Evolutionary conservation across 768 basidiomycete genomes (phyloP).

Genomic region (Kwoniella sp.): DNA sequence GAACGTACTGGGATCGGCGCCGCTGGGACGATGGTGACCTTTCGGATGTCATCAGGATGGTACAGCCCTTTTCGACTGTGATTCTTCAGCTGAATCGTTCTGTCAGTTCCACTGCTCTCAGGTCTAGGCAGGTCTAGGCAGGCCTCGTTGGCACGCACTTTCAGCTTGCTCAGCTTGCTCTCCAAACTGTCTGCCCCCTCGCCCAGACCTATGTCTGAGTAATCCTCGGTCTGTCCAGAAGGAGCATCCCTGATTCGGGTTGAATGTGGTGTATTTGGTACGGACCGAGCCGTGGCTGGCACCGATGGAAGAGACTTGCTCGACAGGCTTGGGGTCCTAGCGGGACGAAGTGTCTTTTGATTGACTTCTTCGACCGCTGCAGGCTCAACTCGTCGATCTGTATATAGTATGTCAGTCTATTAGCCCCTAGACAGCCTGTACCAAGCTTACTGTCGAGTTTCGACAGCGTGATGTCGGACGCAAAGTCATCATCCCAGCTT

Average conservation of each 20-base stretch:
- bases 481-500: constrained; percentile 99
- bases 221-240: constrained; percentile 64
- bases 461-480: constrained; percentile 81
- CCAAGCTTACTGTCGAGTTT: constrained; percentile 72
- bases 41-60: constrained; percentile 41
- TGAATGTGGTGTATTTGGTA: too few species aligned
- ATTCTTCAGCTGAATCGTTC: constrained; percentile 23
- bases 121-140: not conserved
- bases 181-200: constrained; percentile 68
- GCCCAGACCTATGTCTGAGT: constrained; percentile 77
- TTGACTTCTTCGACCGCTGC: constrained; percentile 45
- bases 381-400: constrained; percentile 58
- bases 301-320: not conserved
- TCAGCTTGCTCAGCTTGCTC: constrained; percentile 78
- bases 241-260: constrained; percentile 1
- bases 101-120: too few species aligned
- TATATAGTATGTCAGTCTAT: too few species aligned
- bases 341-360: constrained; percentile 45
- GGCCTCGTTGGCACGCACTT: constrained; percentile 60
- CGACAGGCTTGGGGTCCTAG: constrained; percentile 21
- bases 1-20: constrained; percentile 7
- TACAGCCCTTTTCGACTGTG: constrained; percentile 31
- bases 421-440: too few species aligned
- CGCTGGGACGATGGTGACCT: constrained; percentile 7
- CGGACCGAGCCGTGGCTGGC: not conserved